Evolutionary conservation across 164 flowering plant genomes (phyloP).

Genomic region (Chimonanthus salicifolius): DNA sequence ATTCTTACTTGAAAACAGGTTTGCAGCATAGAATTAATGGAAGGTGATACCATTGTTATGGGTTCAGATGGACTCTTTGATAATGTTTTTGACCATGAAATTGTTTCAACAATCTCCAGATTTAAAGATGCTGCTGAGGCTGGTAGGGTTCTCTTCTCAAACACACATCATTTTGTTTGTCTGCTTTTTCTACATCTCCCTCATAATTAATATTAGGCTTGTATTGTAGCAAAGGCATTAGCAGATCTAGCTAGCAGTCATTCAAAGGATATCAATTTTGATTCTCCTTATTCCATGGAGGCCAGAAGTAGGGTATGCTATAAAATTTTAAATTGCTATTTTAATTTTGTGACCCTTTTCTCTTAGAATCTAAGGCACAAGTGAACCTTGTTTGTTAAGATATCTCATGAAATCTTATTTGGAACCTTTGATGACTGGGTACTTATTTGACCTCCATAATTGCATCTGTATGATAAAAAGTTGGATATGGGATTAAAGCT

Average conservation of each 20-base stretch:
- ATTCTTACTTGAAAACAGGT: constrained; percentile 37
- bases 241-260: constrained; percentile 69
- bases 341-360: no score
- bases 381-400: not conserved
- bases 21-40: constrained; percentile 44
- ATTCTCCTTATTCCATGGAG: constrained; percentile 78
- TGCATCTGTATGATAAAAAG: no score
- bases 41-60: constrained; percentile 75
- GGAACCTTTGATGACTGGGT: no score
- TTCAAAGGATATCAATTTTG: constrained; percentile 62
- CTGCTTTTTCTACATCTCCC: constrained; percentile 2
- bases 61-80: constrained; percentile 97
- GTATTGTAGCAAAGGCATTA: constrained; percentile 73
- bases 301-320: constrained; percentile 60
- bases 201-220: constrained; percentile 15
- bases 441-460: no score
- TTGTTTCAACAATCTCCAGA: constrained; percentile 39
- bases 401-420: no score
- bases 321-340: not conserved
- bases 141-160: constrained; percentile 36
- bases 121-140: constrained; percentile 48
- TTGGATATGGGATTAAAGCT: no score
- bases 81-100: constrained; percentile 77
- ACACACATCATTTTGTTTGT: not conserved
- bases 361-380: not conserved